Evolutionary conservation across 495 filamentous ascomycete species (phyloP).

Genomic region (Cercophora newfieldiana): DNA sequence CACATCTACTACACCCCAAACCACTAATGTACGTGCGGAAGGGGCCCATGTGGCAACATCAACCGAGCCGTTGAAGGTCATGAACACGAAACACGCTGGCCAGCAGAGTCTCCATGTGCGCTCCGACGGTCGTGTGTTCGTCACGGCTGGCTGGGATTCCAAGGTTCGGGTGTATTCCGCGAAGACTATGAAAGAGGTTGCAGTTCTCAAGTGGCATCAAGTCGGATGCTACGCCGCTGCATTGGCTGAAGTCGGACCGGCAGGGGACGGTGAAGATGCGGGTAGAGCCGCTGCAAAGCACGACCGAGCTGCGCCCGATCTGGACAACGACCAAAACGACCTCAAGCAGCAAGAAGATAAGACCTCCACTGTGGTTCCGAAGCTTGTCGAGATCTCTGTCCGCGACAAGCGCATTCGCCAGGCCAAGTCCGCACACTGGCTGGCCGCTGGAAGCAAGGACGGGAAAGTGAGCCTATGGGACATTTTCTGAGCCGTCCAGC

Average conservation of each 20-base stretch:
- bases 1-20: slow-evolving; percentile 21
- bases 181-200: slow-evolving; percentile 82
- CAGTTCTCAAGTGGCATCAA: slow-evolving; percentile 94
- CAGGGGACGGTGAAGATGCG: not conserved
- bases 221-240: slow-evolving; percentile 85
- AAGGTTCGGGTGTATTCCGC: slow-evolving; percentile 75
- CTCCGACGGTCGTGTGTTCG: slow-evolving; percentile 78
- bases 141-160: slow-evolving; percentile 92
- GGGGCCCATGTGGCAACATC: not conserved
- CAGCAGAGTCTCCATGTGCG: slow-evolving; percentile 82
- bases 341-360: slow-evolving; percentile 1
- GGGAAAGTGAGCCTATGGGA: slow-evolving; percentile 96
- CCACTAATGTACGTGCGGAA: slow-evolving; percentile 14
- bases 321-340: not conserved
- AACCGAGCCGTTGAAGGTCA: slow-evolving; percentile 51
- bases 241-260: slow-evolving; percentile 58
- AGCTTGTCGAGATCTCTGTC: slow-evolving; percentile 47
- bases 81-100: slow-evolving; percentile 84
- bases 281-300: not conserved
- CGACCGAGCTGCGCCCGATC: not conserved
- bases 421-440: slow-evolving; percentile 76
- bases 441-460: slow-evolving; percentile 90
- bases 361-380: slow-evolving; percentile 20
- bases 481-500: slow-evolving; percentile 59
- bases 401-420: slow-evolving; percentile 64